Percentiles rank a stretch among this genome's conserved stretches.
Conservation (phyloP, 257 asterid species). For the Solanum rostratum region DNA sequence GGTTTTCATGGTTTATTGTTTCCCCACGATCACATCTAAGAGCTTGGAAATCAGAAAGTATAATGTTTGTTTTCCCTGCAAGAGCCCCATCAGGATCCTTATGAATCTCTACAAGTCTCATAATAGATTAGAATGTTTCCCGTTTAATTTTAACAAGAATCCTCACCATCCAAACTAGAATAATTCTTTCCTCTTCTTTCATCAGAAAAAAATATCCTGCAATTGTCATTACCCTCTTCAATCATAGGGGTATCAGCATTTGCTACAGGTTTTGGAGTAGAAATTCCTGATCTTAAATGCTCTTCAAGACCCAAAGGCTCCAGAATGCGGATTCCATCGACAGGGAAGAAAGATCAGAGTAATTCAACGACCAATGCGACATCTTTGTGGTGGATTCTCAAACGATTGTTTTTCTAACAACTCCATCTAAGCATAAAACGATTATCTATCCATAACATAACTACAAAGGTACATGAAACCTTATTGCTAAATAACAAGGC, state of each 20-base stretch:
- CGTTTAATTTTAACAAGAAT: conserved; percentile 11
- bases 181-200: conserved; percentile 14
- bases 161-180: conserved; percentile 30
- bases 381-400: neutral
- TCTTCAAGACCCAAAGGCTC: conserved; percentile 33
- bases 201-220: conserved; percentile 12
- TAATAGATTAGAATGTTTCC: neutral
- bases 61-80: conserved; percentile 42
- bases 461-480: neutral
- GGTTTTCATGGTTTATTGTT: conserved; percentile 6
- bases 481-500: neutral
- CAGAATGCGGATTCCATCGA: conserved; percentile 29
- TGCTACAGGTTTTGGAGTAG: conserved; percentile 17
- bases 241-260: conserved; percentile 8
- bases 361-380: neutral
- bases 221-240: conserved; percentile 16
- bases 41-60: conserved; percentile 17
- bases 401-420: neutral
- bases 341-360: conserved; percentile 17
- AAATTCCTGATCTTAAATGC: conserved; percentile 16
- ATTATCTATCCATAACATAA: neutral
- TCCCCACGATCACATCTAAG: conserved; percentile 9
- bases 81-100: conserved; percentile 25
- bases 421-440: neutral
- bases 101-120: neutral